Percentiles rank a stretch among this genome's conserved stretches.
Conservation (phyloP, 305 asterid genomes). For the Petunia hybrid region DNA sequence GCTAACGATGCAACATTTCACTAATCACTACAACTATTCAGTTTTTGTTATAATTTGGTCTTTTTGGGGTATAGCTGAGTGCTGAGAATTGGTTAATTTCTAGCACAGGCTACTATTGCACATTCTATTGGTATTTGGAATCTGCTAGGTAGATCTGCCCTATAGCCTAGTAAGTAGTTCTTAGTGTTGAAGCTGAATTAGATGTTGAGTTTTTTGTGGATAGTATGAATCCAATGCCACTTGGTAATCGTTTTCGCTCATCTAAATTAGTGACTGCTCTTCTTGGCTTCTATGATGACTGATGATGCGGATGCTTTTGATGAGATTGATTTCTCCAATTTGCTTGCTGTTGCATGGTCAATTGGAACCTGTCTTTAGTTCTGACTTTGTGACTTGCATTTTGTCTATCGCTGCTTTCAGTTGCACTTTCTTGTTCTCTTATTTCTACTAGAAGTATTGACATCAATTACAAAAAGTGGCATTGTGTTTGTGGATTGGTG, state of each 20-base stretch:
- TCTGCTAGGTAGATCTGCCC: not conserved
- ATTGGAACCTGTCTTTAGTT: not conserved
- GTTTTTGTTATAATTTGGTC: not conserved
- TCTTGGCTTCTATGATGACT: conserved; percentile 8
- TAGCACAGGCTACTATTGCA: not conserved
- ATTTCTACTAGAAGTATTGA: not conserved
- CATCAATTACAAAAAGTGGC: not conserved
- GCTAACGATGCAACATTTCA: conserved; percentile 1
- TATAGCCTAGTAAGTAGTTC: not conserved
- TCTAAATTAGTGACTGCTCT: not conserved
- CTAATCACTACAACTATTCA: not conserved
- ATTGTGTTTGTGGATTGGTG: not conserved
- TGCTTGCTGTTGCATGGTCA: conserved; percentile 10
- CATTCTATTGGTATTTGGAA: conserved; percentile 17
- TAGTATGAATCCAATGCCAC: conserved; percentile 19
- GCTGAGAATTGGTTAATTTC: not conserved
- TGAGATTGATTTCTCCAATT: conserved; percentile 26
- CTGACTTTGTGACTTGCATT: not conserved
- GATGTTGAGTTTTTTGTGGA: conserved; percentile 16
- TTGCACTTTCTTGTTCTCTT: conserved; percentile 1
- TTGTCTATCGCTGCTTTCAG: not conserved
- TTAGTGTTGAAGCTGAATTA: conserved; percentile 18
- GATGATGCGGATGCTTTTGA: not conserved
- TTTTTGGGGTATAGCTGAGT: conserved; percentile 12
- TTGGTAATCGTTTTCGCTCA: not conserved